Evolutionary conservation across 805 yeast genomes (phyloP).

Genomic region (Wickerhamiella spandovensis): DNA sequence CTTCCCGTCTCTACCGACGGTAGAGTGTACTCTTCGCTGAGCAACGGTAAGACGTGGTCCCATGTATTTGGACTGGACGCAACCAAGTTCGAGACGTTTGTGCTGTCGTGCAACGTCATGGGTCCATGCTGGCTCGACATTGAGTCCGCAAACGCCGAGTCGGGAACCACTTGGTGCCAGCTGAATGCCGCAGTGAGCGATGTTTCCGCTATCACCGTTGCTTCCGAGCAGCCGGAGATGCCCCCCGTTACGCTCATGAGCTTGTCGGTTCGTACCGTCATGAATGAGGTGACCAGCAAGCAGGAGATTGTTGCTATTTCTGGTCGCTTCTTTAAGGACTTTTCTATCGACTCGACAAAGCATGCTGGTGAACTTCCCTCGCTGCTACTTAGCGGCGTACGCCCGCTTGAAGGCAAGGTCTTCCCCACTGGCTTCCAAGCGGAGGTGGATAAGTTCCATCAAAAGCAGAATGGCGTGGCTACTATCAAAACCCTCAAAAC

Average conservation of each 20-base stretch:
- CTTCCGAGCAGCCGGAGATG: conserved; percentile 29
- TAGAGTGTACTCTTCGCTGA: conserved; percentile 26
- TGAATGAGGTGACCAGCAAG: conserved; percentile 49
- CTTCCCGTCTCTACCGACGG: conserved; percentile 41
- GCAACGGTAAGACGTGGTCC: conserved; percentile 55
- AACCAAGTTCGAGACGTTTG: conserved; percentile 72
- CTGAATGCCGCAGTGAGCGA: conserved; percentile 49
- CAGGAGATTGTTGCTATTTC: conserved; percentile 86
- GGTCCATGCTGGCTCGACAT: conserved; percentile 96
- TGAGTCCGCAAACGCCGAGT: conserved; percentile 40
- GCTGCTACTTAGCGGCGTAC: conserved; percentile 53
- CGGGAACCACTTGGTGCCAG: conserved; percentile 59
- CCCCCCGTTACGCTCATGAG: conserved; percentile 67
- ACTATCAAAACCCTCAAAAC: conserved; percentile 29
- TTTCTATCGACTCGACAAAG: conserved; percentile 60
- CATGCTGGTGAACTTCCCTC: conserved; percentile 49
- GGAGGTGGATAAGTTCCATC: conserved; percentile 31
- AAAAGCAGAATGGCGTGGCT: conserved; percentile 25
- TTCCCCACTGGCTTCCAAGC: conserved; percentile 68
- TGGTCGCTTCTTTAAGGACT: conserved; percentile 50
- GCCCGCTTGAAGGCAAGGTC: conserved; percentile 46
- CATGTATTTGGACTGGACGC: conserved; percentile 71
- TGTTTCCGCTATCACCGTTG: conserved; percentile 27
- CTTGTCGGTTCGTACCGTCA: conserved; percentile 63
- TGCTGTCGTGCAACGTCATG: conserved; percentile 70